A percentile compares a stretch with the other conserved stretches of the same genome.
phyloP scores from a whole-genome alignment of 352 stramenopile species.

The Globisporangium perplexum region DNA sequence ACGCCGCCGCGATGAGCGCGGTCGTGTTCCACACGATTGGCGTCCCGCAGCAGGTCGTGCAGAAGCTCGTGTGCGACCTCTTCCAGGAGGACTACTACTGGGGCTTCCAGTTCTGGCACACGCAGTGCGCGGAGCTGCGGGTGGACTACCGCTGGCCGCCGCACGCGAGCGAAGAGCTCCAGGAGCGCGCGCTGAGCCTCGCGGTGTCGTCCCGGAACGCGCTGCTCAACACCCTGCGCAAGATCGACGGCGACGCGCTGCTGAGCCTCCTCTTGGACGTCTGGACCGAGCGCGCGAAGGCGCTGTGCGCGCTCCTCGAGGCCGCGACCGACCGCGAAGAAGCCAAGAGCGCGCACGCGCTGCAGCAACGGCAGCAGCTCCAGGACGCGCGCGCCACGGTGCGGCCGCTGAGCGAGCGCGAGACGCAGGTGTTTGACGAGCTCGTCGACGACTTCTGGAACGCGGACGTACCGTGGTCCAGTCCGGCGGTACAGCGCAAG shows the following conservation, averaged over 20 bases:
- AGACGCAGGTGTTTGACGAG: conserved; percentile 41
- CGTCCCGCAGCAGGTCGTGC: conserved; percentile 44
- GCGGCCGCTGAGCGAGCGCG: conserved; percentile 24
- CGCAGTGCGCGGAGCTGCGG: conserved; percentile 49
- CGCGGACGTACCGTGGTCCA: conserved; percentile 46
- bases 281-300: conserved; percentile 54
- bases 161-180: conserved; percentile 45
- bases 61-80: conserved; percentile 54
- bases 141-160: conserved; percentile 48
- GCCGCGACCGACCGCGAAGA: conserved; percentile 51
- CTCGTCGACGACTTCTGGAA: conserved; percentile 72
- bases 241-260: conserved; percentile 76
- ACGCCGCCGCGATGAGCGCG: conserved; percentile 22
- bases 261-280: conserved; percentile 53
- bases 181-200: conserved; percentile 41
- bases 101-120: conserved; percentile 72
- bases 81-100: conserved; percentile 76
- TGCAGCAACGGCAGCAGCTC: conserved; percentile 29
- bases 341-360: conserved; percentile 15
- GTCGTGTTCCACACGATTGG: conserved; percentile 74
- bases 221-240: conserved; percentile 46
- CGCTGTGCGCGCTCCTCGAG: conserved; percentile 45
- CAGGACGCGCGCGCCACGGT: conserved; percentile 39
- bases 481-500: conserved; percentile 30
- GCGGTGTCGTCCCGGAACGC: conserved; percentile 43